A percentile compares a stretch with the other conserved stretches of the same genome.
phyloP scores from a whole-genome alignment of 2,329 filamentous ascomycete species.

The Fusarium continuum region DNA sequence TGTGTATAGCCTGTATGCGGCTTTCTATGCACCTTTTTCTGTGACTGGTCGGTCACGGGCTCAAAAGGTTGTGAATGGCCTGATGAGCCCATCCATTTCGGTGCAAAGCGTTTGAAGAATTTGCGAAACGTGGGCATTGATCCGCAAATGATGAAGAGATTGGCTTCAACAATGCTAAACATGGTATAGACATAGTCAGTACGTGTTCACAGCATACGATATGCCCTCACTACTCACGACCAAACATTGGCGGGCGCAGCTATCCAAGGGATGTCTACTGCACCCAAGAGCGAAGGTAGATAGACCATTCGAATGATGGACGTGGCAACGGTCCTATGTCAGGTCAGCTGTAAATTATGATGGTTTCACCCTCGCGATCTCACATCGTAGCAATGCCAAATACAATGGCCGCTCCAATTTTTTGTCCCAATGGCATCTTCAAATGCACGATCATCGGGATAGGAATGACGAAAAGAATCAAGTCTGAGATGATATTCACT shows the following conservation, averaged over 20 bases:
- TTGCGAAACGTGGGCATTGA: conserved; percentile 51
- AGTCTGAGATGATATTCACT: conserved; percentile 57
- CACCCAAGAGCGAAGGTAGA: conserved; percentile 33
- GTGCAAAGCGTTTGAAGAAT: conserved; percentile 66
- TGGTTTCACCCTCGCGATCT: fast-evolving
- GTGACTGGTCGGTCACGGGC: neutral
- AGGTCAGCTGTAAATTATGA: neutral
- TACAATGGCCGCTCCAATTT: conserved; percentile 53
- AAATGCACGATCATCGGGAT: conserved; percentile 55
- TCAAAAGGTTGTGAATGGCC: conserved; percentile 57
- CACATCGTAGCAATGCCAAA: conserved; percentile 54
- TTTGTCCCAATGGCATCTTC: conserved; percentile 56
- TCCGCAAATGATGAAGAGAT: conserved; percentile 51
- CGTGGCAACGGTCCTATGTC: conserved; percentile 45
- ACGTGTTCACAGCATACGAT: neutral
- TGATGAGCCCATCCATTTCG: conserved; percentile 70
- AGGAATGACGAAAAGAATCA: conserved; percentile 56
- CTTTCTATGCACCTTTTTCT: conserved; percentile 14
- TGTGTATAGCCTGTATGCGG: conserved; percentile 22
- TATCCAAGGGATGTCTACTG: conserved; percentile 43
- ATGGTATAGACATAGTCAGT: neutral
- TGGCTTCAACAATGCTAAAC: conserved; percentile 48
- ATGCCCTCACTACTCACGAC: conserved; percentile 35
- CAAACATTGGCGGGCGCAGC: conserved; percentile 39
- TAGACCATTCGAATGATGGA: conserved; percentile 44